A percentile compares a stretch with the other conserved stretches of the same genome.
phyloP scores from a whole-genome alignment of 2,329 filamentous ascomycete genomes.

The Monilinia vaccinii-corymbosi region DNA sequence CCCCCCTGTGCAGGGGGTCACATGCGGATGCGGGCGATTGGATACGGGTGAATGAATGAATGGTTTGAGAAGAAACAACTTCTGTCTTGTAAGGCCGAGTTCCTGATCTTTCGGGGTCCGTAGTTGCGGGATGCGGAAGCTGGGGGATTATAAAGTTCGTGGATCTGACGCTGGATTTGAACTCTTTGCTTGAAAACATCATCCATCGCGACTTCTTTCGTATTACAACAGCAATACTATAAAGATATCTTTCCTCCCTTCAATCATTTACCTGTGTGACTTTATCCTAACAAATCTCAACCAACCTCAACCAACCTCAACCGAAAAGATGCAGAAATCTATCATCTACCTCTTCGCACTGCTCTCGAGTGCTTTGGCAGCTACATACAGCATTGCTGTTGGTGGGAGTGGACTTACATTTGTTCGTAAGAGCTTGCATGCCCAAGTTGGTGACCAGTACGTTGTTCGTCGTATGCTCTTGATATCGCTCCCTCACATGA shows the following conservation, averaged over 20 bases:
- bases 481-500: constrained; percentile 40
- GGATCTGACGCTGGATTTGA: not conserved
- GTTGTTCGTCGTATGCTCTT: constrained; percentile 48
- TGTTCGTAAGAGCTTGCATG: constrained; percentile 56
- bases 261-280: not conserved
- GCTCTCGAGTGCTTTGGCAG: not conserved
- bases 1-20: too few relatives aligned
- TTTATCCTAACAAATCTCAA: not conserved
- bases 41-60: not conserved
- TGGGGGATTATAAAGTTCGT: not conserved
- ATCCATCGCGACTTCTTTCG: not conserved
- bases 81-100: constrained; percentile 1
- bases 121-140: too few relatives aligned
- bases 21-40: not conserved
- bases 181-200: not conserved
- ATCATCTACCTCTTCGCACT: not conserved
- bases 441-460: constrained; percentile 41
- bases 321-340: not conserved
- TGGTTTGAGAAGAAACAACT: not conserved
- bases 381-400: constrained; percentile 51
- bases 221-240: too few relatives aligned
- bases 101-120: too few relatives aligned
- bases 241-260: not conserved
- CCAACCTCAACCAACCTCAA: too few relatives aligned
- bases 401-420: constrained; percentile 51